Evolutionary conservation across 805 yeast genomes (phyloP).

Genomic region (Candida namnaoensis): DNA sequence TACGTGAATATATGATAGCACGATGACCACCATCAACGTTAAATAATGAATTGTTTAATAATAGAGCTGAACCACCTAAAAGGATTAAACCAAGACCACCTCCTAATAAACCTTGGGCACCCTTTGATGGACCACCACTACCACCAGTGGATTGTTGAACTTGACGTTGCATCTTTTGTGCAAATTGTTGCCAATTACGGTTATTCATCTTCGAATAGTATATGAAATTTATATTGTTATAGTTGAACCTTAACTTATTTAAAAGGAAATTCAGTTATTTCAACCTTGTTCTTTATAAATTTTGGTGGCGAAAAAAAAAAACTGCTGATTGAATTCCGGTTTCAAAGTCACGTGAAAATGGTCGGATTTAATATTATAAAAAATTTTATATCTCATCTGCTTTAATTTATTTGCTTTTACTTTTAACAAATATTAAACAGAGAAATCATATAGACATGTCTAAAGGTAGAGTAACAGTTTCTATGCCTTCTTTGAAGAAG

Average conservation of each 20-base stretch:
- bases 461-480: constrained; percentile 11
- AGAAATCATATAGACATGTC: constrained; percentile 6
- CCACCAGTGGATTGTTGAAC: constrained; percentile 25
- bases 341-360: not conserved
- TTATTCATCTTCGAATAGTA: constrained; percentile 14
- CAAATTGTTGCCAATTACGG: constrained; percentile 43
- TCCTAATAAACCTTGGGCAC: constrained; percentile 36
- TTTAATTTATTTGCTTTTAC: not conserved
- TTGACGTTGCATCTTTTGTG: constrained; percentile 38
- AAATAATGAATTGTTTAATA: constrained; percentile 51
- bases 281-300: too few species aligned
- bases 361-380: not conserved
- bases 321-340: not conserved
- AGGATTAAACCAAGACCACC: constrained; percentile 56
- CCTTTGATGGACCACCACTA: constrained; percentile 26
- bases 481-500: constrained; percentile 4
- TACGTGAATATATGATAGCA: constrained; percentile 86
- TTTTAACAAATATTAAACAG: not conserved
- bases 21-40: constrained; percentile 99
- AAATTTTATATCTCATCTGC: not conserved
- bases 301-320: too few species aligned
- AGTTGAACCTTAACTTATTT: not conserved
- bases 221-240: not conserved
- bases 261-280: constrained; percentile 14
- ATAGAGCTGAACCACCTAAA: constrained; percentile 48